Evolutionary conservation across 2,329 filamentous ascomycete genomes (phyloP).

Genomic region (Fusarium illudens): DNA sequence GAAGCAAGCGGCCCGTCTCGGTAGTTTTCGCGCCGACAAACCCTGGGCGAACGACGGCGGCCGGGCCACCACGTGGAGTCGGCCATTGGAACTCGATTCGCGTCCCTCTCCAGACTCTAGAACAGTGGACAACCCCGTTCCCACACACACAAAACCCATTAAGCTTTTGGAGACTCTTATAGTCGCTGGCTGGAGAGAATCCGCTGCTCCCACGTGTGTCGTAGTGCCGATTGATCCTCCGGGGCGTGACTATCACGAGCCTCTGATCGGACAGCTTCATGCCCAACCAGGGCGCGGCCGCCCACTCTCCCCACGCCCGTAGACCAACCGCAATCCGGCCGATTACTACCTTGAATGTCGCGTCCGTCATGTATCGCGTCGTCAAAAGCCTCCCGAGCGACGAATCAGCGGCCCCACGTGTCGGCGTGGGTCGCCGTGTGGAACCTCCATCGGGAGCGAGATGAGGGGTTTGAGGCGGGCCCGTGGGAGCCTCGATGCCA

Average conservation of each 20-base stretch:
- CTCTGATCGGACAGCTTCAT: constrained; percentile 8
- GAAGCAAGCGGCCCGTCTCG: constrained; percentile 1
- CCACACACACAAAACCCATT: neutral
- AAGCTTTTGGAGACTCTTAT: neutral
- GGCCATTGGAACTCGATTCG: constrained; percentile 33
- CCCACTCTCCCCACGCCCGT: neutral
- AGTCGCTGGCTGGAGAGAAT: neutral
- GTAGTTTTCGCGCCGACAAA: neutral
- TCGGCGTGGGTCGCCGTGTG: constrained; percentile 20
- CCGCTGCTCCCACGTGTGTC: constrained; percentile 22
- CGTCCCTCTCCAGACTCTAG: constrained; percentile 15
- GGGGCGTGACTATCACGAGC: neutral
- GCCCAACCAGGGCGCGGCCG: neutral
- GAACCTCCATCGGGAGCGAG: constrained; percentile 6
- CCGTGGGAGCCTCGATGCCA: constrained; percentile 4
- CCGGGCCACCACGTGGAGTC: constrained; percentile 35
- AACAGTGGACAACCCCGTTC: neutral
- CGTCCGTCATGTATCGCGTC: neutral
- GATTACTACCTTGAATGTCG: constrained; percentile 11
- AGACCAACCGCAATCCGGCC: neutral
- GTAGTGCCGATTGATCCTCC: neutral
- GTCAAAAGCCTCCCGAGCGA: constrained; percentile 14
- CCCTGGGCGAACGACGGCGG: constrained; percentile 25
- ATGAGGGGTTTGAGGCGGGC: constrained; percentile 25
- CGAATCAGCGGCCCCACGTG: constrained; percentile 47